Base-by-base conservation (phyloP, 345 rosid species). In the Moricandia moricandioides region DNA sequence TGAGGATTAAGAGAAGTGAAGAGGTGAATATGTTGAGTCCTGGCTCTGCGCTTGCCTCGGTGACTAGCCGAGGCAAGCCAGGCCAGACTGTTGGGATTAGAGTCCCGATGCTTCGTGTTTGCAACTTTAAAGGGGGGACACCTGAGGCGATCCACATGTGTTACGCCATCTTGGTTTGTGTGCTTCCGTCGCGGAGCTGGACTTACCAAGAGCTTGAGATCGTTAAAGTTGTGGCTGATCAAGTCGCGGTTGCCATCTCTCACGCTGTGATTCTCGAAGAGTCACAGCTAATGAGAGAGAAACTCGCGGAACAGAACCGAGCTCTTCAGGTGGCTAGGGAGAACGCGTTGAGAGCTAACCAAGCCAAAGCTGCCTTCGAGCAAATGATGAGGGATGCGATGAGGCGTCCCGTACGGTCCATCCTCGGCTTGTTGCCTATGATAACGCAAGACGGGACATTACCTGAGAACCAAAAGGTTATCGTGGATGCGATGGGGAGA, bases 261-360 rank as follows among this genome's bases (percentile, higher is more conserved):
- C 98, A 93, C 71, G 97, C 98, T 1, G 96, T 92, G 34, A 86
- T 91, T 57, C 97, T 93, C 9, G 97, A 91, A 66, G 98, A 93
- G 34, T 93, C 98, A 17, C 97, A 91, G 63, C 88, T 84, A 8
- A 93, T 91, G 96, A 89, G 97, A 75, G 94, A 89, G 66, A 83
- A 89, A 57, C 81, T 93, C 45, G 96, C 81, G 67, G 92, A 89
- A 79, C 97, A 93, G 83, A 93, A 93, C 79, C 86, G 91, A 26
- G 89, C 83, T 0, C 81, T 91, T 71, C 96, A 93, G 59, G 84
- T 71, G 56, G 92, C 91, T 3, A 82, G 83, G 65, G 82, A 81
- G 79, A 86, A 88, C 24, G 97, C 97, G 21, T 66, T 89, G 83
- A 91, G 92, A 90, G 98, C 98, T 43, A 93, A 87, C 71, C 85